phyloP scores from a whole-genome alignment of 2,329 filamentous ascomycete genomes.

The Aspergillus puulaauensis region DNA sequence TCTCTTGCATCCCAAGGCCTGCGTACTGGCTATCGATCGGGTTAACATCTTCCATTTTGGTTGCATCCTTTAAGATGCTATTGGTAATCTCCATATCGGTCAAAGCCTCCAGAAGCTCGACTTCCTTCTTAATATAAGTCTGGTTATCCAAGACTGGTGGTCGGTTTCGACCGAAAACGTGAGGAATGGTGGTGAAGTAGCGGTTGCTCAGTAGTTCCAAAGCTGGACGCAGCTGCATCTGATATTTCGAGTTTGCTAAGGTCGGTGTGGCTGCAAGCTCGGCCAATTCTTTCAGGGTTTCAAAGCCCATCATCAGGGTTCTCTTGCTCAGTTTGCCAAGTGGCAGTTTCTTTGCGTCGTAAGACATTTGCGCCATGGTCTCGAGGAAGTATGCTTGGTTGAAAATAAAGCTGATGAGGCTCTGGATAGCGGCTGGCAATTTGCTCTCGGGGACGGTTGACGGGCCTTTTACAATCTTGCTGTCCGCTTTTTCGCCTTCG shows the following conservation, averaged over 20 bases:
- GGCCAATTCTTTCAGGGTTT: constrained; percentile 73
- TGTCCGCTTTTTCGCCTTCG: constrained; percentile 34
- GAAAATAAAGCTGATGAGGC: constrained; percentile 79
- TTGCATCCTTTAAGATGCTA: constrained; percentile 70
- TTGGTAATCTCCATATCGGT: constrained; percentile 82
- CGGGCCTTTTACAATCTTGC: constrained; percentile 36
- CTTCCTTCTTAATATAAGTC: constrained; percentile 67
- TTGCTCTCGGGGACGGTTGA: constrained; percentile 53
- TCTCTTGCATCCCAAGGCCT: constrained; percentile 71
- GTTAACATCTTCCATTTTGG: constrained; percentile 57
- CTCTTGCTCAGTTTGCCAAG: constrained; percentile 80
- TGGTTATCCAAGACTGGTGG: constrained; percentile 66
- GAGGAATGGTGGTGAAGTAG: constrained; percentile 81
- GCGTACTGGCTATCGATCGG: constrained; percentile 71
- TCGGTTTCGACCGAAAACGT: constrained; percentile 71
- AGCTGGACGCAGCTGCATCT: constrained; percentile 39
- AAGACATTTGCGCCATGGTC: constrained; percentile 46
- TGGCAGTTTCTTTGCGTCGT: constrained; percentile 67
- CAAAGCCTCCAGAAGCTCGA: constrained; percentile 76
- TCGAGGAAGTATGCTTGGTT: constrained; percentile 70
- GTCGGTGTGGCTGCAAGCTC: constrained; percentile 59
- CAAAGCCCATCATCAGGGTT: constrained; percentile 73
- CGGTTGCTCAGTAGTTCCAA: constrained; percentile 69
- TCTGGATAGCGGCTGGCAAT: constrained; percentile 60
- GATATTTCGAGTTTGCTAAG: constrained; percentile 49